Evolutionary conservation across 2,329 filamentous ascomycete species (phyloP).

Genomic region (Emergomyces pasteurianus): DNA sequence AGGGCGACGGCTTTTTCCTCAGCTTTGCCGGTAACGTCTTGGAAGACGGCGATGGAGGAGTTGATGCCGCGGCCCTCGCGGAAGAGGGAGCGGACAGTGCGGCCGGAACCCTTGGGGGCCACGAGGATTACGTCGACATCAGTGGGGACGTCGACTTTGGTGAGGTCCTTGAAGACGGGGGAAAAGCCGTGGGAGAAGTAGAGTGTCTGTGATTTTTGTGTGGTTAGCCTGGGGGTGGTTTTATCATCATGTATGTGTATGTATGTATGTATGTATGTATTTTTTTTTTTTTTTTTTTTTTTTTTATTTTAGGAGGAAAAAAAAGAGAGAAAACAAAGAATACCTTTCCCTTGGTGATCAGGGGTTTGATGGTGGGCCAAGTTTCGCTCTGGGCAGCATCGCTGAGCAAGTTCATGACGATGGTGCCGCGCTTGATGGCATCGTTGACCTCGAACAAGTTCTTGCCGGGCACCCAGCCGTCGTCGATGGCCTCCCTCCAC

Average conservation of each 20-base stretch:
- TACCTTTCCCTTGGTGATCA: conserved; percentile 97
- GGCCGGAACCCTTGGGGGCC: conserved; percentile 96
- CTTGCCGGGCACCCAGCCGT: conserved; percentile 96
- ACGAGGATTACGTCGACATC: conserved; percentile 99
- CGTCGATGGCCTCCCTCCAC: conserved; percentile 93
- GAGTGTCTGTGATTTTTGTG: conserved; percentile 74
- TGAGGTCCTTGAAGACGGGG: conserved; percentile 98
- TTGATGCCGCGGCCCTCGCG: conserved; percentile 99
- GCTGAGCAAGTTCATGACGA: conserved; percentile 98
- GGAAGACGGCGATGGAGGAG: conserved; percentile 95
- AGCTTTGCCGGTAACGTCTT: conserved; percentile 95
- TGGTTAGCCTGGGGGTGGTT: no score
- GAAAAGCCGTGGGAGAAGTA: conserved; percentile 99
- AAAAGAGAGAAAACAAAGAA: conserved; percentile 13
- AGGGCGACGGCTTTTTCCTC: conserved; percentile 96
- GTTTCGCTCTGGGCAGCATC: conserved; percentile 98
- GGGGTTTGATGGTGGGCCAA: conserved; percentile 95
- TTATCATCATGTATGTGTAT: no score
- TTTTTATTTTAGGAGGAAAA: background rate
- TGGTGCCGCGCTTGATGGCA: conserved; percentile 83
- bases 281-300: background rate
- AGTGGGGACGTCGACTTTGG: conserved; percentile 91
- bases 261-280: no score
- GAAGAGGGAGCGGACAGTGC: conserved; percentile 97
- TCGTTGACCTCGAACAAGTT: conserved; percentile 98